A percentile compares a stretch with the other conserved stretches of the same genome.
Evolutionary conservation across 192 early-diverging fungal genomes (phyloP).

Genomic region (Hyaloraphidium curvatum): DNA sequence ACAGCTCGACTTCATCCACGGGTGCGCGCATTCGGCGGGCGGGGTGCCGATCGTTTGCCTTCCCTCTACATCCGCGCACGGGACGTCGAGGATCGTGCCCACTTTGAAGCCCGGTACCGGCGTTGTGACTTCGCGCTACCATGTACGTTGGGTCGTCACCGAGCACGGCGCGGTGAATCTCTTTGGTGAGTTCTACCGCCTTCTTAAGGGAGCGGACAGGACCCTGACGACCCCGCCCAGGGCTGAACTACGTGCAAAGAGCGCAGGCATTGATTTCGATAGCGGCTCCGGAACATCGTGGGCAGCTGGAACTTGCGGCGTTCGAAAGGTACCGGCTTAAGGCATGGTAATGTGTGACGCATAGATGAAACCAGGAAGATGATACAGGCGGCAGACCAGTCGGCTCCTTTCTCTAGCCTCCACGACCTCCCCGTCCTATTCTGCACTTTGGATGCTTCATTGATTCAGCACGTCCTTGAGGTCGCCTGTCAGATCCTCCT

Average conservation of each 20-base stretch:
- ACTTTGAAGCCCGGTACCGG: conserved; percentile 17
- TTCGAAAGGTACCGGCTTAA: conserved; percentile 18
- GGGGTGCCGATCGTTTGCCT: conserved; percentile 29
- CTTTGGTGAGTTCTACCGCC: conserved; percentile 28
- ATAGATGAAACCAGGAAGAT: no score
- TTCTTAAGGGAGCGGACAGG: no score
- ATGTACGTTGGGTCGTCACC: conserved; percentile 25
- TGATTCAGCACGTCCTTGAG: no score
- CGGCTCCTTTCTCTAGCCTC: no score
- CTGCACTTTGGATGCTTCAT: no score
- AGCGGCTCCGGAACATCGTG: conserved; percentile 26
- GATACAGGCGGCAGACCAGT: no score
- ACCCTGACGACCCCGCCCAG: no score
- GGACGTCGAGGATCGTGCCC: conserved; percentile 18
- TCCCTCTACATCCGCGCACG: conserved; percentile 17
- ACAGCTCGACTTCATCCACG: conserved; percentile 29
- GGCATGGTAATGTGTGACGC: conserved; percentile 6
- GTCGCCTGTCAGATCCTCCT: no score
- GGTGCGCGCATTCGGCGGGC: conserved; percentile 19
- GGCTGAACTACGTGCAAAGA: no score
- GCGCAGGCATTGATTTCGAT: conserved; percentile 23
- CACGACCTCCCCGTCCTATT: no score
- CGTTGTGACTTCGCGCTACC: conserved; percentile 21
- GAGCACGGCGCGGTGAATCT: conserved; percentile 22
- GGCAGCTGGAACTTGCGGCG: conserved; percentile 16